phyloP scores from a whole-genome alignment of 2,329 filamentous ascomycete genomes.

The Diaporthe sp. region DNA sequence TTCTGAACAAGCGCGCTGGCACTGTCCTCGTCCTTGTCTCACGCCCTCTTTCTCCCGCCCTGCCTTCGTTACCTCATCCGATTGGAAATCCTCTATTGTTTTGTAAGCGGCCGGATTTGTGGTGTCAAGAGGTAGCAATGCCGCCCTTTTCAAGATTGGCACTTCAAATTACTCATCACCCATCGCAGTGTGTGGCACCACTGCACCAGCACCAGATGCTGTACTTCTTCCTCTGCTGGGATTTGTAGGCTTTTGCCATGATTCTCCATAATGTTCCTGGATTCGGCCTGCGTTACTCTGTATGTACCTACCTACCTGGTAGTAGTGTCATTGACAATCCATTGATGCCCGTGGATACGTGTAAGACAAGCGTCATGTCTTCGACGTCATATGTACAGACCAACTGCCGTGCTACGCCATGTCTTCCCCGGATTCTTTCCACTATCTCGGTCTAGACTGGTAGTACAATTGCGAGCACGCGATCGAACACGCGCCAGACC shows the following conservation, averaged over 20 bases:
- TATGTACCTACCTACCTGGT: background rate
- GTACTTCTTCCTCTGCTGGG: background rate
- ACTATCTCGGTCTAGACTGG: background rate
- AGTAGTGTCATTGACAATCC: background rate
- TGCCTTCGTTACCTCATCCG: constrained; percentile 11
- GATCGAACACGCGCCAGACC: constrained; percentile 7
- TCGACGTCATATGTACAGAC: background rate
- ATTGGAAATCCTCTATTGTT: constrained; percentile 13
- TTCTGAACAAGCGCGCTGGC: constrained; percentile 22
- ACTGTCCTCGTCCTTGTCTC: constrained; percentile 19
- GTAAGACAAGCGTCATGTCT: background rate
- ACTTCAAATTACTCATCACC: background rate
- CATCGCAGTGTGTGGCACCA: background rate
- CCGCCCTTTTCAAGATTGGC: background rate
- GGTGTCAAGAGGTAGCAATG: background rate
- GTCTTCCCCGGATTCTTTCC: constrained; percentile 15
- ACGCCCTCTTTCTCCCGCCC: background rate
- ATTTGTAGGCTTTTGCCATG: background rate
- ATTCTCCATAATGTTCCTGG: background rate
- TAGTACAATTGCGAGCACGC: background rate
- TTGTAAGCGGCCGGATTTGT: constrained; percentile 4
- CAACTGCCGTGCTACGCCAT: background rate
- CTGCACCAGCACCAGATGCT: background rate
- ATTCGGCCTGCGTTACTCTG: background rate
- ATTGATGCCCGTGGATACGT: background rate